Percentiles rank a stretch among this genome's conserved stretches.
Evolutionary conservation across 306 rosid species (phyloP).

Genomic region (Carpinus viminea): DNA sequence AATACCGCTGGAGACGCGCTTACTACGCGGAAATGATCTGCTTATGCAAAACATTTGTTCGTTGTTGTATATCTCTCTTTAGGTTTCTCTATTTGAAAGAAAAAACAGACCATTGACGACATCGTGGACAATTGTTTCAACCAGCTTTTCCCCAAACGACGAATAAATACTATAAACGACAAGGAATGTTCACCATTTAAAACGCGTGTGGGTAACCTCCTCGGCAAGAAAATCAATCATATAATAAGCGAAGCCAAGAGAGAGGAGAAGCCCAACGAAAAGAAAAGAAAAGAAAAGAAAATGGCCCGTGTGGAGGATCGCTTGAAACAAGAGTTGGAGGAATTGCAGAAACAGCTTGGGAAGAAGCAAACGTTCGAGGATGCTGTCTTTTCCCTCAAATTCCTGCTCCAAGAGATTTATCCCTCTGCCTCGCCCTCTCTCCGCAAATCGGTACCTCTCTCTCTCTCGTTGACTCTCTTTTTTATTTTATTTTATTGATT

Average conservation of each 20-base stretch:
- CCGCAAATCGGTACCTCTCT: constrained; percentile 52
- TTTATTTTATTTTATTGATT: not conserved
- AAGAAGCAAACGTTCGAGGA: constrained; percentile 73
- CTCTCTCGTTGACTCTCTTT: not conserved
- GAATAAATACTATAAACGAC: no score
- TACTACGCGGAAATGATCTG: no score
- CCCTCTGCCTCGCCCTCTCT: constrained; percentile 69
- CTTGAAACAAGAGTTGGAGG: constrained; percentile 61
- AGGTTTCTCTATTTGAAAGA: no score
- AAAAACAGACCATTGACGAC: no score
- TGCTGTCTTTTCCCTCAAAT: constrained; percentile 60
- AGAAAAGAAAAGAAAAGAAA: not conserved
- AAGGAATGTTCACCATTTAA: no score
- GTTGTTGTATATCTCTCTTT: no score
- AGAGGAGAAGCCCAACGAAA: not conserved
- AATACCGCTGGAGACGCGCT: no score
- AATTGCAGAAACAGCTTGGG: constrained; percentile 65
- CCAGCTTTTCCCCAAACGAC: no score
- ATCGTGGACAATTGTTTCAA: no score
- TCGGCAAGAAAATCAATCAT: constrained; percentile 39
- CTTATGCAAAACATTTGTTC: no score
- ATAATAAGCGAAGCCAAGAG: not conserved
- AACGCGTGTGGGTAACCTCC: constrained; percentile 41
- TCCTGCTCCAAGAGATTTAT: constrained; percentile 52
- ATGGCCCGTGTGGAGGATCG: constrained; percentile 57